phyloP scores from a whole-genome alignment of 148 eudicot genomes.

The Silene latifolia region DNA sequence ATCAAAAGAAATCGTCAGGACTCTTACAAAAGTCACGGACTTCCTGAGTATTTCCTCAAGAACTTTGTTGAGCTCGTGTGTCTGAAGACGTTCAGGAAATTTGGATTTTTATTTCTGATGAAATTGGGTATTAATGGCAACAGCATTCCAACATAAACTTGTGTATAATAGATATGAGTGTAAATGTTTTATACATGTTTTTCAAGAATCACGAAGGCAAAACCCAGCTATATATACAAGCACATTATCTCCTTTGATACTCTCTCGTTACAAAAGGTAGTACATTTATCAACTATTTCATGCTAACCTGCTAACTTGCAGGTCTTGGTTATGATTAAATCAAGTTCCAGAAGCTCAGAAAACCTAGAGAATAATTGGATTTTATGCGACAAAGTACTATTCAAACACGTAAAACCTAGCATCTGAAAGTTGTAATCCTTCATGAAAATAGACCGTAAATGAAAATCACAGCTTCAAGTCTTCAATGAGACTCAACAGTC shows the following conservation, averaged over 20 bases:
- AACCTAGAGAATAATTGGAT: constrained; percentile 4
- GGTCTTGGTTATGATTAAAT: not conserved
- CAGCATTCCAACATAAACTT: not conserved
- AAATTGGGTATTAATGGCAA: not conserved
- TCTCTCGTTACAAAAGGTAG: not conserved
- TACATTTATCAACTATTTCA: not conserved
- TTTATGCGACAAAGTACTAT: not conserved
- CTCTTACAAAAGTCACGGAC: not conserved
- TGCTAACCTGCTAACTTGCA: constrained; percentile 6
- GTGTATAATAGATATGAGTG: not conserved
- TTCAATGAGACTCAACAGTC: not conserved
- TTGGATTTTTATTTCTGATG: not conserved
- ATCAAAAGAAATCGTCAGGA: no score
- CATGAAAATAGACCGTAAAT: not conserved
- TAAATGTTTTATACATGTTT: not conserved
- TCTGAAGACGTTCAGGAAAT: not conserved
- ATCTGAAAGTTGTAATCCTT: not conserved
- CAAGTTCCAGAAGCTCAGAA: constrained; percentile 12
- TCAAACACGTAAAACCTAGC: not conserved
- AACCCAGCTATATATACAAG: not conserved
- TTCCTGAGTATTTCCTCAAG: not conserved
- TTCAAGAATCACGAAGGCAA: not conserved
- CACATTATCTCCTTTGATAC: not conserved
- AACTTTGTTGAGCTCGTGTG: not conserved
- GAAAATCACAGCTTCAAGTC: not conserved